Base-by-base conservation (phyloP, 2,329 filamentous ascomycete species). In the Fusarium pseudocircinatum region DNA sequence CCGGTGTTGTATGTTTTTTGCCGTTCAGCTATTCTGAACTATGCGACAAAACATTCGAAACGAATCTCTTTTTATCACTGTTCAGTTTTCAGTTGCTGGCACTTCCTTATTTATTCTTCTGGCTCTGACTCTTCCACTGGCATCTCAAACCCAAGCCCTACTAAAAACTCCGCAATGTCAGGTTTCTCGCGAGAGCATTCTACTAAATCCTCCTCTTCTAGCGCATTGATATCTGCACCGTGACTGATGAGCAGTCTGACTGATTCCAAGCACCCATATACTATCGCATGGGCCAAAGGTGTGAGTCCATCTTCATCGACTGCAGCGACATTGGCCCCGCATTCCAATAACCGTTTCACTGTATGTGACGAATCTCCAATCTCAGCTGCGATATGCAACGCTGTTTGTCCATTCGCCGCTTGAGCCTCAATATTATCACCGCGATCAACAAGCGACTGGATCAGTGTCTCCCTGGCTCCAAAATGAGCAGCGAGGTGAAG, bases 401-500 rank as follows among this genome's bases (percentile, higher is more conserved):
- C 15, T 8, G 69, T 71, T 13, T 59, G 52, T 0, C 30, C 57
- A 15, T 59, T 36, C 0, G 1, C 24, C 12, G 34, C 42, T 3
- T 18, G 14, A 22, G n/a, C 53, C 5, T 64, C 63, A 3, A 69
- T 30, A 0, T 52, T 18, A 0, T 44, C 47, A 0, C 47, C 63
- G 4, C 15, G 12, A 1, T 44, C 43, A 10, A 52, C 14, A 30
- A 72, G 20, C 0, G 7, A 12, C 2, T 50, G 24, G 1, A 72
- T 36, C 4, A 63, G 8, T 1, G 3, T 7, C 2, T 36, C 63
- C 13, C 49, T 24, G 2, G 28, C 49, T 4, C 28, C 69, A 3
- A 69, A 20, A 13, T 46, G 54, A 4, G 65, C 53, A 7, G 68
- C 69, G 4, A 72, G 53, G 11, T 47, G 53, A 7, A 72, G 63